These are phyloP conservation scores for Luvunga scandens DNA, from an alignment of 345 rosid species.

Conservation along the genomic window DNA sequence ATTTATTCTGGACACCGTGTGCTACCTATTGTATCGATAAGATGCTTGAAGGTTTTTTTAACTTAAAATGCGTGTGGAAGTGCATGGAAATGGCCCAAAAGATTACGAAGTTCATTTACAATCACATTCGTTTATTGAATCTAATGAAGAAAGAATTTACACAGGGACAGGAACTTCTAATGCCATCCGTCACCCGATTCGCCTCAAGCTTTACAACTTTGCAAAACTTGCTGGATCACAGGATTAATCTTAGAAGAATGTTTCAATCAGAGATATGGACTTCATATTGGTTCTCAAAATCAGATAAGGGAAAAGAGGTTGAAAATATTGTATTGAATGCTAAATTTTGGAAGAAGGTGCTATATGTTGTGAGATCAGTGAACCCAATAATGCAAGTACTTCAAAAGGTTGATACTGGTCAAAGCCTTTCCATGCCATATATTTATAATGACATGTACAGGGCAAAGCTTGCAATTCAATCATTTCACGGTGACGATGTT, in stretches of 20 bases:
- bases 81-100: constrained; percentile 35
- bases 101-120: constrained; percentile 40
- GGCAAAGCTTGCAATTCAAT: constrained; percentile 39
- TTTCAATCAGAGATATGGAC: constrained; percentile 39
- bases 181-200: constrained; percentile 32
- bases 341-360: constrained; percentile 45
- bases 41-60: constrained; percentile 40
- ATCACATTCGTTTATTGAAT: constrained; percentile 30
- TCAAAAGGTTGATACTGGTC: constrained; percentile 30
- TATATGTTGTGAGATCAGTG: constrained; percentile 31
- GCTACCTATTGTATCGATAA: constrained; percentile 35
- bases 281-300: constrained; percentile 31
- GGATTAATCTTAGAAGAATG: constrained; percentile 38
- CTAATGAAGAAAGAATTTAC: constrained; percentile 44
- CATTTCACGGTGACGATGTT: constrained; percentile 36
- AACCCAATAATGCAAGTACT: constrained; percentile 37
- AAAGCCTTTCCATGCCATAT: constrained; percentile 34
- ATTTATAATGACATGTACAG: constrained; percentile 37
- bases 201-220: constrained; percentile 38
- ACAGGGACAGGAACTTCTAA: constrained; percentile 44
- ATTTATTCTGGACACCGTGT: constrained; percentile 54
- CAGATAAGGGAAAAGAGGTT: constrained; percentile 45
- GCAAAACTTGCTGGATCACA: constrained; percentile 36
- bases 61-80: constrained; percentile 33
- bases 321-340: constrained; percentile 34